Conservation (phyloP, 164 flowering plant genomes). For the Warburgia ugandensis region DNA sequence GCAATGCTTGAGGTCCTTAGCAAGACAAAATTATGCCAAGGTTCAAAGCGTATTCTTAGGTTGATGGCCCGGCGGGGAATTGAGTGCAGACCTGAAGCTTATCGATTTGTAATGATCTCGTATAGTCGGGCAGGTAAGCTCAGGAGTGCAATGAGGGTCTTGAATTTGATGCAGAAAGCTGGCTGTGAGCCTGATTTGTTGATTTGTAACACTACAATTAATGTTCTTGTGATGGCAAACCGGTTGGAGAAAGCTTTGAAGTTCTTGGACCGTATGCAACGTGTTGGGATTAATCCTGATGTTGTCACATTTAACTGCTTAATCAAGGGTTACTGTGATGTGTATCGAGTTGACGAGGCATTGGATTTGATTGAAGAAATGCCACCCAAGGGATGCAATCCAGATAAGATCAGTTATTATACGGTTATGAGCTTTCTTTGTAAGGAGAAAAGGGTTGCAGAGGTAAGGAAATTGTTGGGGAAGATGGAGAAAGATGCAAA, state of each 20-base stretch:
- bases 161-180: slow-evolving; percentile 74
- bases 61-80: slow-evolving; percentile 74
- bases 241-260: slow-evolving; percentile 68
- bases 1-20: slow-evolving; percentile 71
- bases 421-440: slow-evolving; percentile 72
- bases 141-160: slow-evolving; percentile 56
- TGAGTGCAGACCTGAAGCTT: slow-evolving; percentile 47
- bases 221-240: slow-evolving; percentile 68
- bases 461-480: slow-evolving; percentile 66
- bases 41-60: slow-evolving; percentile 55
- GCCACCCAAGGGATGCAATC: slow-evolving; percentile 58
- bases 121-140: slow-evolving; percentile 78
- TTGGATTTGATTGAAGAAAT: slow-evolving; percentile 57
- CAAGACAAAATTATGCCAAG: slow-evolving; percentile 80
- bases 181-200: slow-evolving; percentile 61
- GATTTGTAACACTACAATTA: slow-evolving; percentile 63
- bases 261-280: slow-evolving; percentile 63
- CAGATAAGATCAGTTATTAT: slow-evolving; percentile 86
- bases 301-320: slow-evolving; percentile 75
- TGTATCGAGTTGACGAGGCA: slow-evolving; percentile 57
- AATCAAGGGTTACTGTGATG: slow-evolving; percentile 78
- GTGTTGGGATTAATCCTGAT: slow-evolving; percentile 61
- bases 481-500: slow-evolving; percentile 51
- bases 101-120: slow-evolving; percentile 69
- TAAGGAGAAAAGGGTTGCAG: slow-evolving; percentile 55